Evolutionary conservation across 176 grass and related monocot species (phyloP).

Genomic region (Hordeum vulgare): DNA sequence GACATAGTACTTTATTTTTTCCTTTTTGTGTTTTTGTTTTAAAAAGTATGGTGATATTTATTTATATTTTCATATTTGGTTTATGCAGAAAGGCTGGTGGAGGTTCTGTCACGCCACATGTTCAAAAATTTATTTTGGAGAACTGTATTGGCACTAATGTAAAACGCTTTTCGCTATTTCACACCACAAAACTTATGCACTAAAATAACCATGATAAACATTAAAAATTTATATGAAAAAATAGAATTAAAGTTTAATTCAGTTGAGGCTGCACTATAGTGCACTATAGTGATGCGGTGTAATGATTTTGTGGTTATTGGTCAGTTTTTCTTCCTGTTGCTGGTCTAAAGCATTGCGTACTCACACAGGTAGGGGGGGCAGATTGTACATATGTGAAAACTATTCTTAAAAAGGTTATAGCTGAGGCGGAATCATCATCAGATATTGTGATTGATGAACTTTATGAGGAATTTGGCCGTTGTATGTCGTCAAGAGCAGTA

Average conservation of each 20-base stretch:
- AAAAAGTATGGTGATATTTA: neutral
- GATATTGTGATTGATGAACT: slow-evolving; percentile 53
- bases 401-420: slow-evolving; percentile 68
- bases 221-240: neutral
- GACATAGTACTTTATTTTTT: neutral
- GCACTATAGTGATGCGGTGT: neutral
- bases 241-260: neutral
- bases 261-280: neutral
- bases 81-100: slow-evolving; percentile 64
- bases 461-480: slow-evolving; percentile 71
- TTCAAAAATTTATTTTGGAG: slow-evolving; percentile 70
- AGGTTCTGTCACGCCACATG: slow-evolving; percentile 56
- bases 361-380: slow-evolving; percentile 34
- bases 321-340: neutral
- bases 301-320: neutral
- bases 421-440: slow-evolving; percentile 47
- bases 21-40: neutral
- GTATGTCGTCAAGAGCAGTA: slow-evolving; percentile 52
- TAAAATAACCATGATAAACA: neutral
- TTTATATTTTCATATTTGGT: neutral
- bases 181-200: neutral
- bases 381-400: slow-evolving; percentile 42
- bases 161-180: slow-evolving; percentile 28
- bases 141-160: slow-evolving; percentile 40
- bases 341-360: neutral